Percentiles rank a stretch among this genome's conserved stretches.
Conservation (phyloP, 768 basidiomycete species). For the Polyporus arcularius region DNA sequence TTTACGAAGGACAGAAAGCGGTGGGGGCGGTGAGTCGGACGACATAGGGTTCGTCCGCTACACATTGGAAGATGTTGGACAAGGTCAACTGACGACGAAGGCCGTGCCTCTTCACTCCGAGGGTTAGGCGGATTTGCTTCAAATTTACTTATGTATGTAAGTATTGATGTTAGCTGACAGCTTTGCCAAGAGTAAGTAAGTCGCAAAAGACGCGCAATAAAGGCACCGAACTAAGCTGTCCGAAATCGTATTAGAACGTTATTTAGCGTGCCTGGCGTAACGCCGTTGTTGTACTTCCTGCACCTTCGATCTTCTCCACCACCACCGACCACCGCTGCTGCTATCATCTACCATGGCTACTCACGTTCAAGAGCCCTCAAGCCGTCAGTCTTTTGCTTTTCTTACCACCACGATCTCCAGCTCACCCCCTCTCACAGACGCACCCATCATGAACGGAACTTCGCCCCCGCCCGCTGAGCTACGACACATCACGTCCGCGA, state of each 20-base stretch:
- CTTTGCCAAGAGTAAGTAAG: not conserved
- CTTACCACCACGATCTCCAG: conserved; percentile 6
- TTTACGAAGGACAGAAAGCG: not conserved
- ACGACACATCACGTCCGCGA: conserved; percentile 56
- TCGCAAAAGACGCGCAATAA: not conserved
- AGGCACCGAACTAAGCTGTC: not conserved
- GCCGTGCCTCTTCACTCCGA: conserved; percentile 3
- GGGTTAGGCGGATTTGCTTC: too few species aligned
- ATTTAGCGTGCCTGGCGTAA: not conserved
- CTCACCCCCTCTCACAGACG: conserved; percentile 13
- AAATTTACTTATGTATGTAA: not conserved
- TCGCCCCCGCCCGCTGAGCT: conserved; percentile 37
- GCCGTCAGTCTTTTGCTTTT: conserved; percentile 1
- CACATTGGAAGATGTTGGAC: conserved; percentile 6
- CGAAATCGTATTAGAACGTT: not conserved
- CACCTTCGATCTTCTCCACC: conserved; percentile 19
- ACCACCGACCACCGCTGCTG: conserved; percentile 7
- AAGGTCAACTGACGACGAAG: conserved; percentile 5
- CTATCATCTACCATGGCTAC: conserved; percentile 19
- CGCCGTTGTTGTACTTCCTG: not conserved
- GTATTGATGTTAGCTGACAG: conserved; percentile 2
- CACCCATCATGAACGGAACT: conserved; percentile 5
- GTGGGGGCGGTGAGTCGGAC: conserved; percentile 3
- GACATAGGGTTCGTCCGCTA: conserved; percentile 4
- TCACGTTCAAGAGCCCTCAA: conserved; percentile 15